These are phyloP conservation scores for Monilinia fructigena DNA, from an alignment of 2,329 filamentous ascomycete species.

Conservation along the genomic window DNA sequence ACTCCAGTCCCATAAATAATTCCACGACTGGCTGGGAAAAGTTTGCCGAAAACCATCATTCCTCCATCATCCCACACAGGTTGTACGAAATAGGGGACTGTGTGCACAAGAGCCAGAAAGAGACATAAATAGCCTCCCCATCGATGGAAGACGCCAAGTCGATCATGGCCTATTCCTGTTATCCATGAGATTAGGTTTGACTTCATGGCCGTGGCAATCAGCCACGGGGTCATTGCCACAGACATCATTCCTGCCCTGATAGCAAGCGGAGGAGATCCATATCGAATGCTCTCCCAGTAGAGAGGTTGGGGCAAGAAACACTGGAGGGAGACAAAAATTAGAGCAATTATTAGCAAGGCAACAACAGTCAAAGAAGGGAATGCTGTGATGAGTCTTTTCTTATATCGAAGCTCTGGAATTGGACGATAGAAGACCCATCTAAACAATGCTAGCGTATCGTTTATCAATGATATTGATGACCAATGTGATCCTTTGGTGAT, in stretches of 20 bases:
- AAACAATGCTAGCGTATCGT: slow-evolving; percentile 78
- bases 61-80: slow-evolving; percentile 81
- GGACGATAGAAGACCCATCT: slow-evolving; percentile 88
- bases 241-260: slow-evolving; percentile 89
- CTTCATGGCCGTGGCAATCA: slow-evolving; percentile 85
- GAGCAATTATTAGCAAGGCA: slow-evolving; percentile 63
- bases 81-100: slow-evolving; percentile 84
- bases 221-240: slow-evolving; percentile 89
- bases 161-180: slow-evolving; percentile 88
- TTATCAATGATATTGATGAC: slow-evolving; percentile 71
- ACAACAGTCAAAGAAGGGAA: slow-evolving; percentile 79
- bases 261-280: slow-evolving; percentile 83
- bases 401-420: slow-evolving; percentile 69
- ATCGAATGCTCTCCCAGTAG: slow-evolving; percentile 84
- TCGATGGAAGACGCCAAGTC: slow-evolving; percentile 88
- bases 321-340: slow-evolving; percentile 75
- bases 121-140: slow-evolving; percentile 88
- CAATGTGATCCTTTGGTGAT: slow-evolving; percentile 66
- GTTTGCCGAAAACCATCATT: slow-evolving; percentile 64
- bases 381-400: slow-evolving; percentile 63
- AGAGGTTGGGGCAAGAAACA: slow-evolving; percentile 84
- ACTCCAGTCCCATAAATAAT: slow-evolving; percentile 84
- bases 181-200: slow-evolving; percentile 80
- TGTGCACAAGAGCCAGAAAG: slow-evolving; percentile 79
- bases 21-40: slow-evolving; percentile 64